A percentile compares a stretch with the other conserved stretches of the same genome.
Evolutionary conservation across 768 basidiomycete species (phyloP).

Genomic region (Boletus rubescentipes): DNA sequence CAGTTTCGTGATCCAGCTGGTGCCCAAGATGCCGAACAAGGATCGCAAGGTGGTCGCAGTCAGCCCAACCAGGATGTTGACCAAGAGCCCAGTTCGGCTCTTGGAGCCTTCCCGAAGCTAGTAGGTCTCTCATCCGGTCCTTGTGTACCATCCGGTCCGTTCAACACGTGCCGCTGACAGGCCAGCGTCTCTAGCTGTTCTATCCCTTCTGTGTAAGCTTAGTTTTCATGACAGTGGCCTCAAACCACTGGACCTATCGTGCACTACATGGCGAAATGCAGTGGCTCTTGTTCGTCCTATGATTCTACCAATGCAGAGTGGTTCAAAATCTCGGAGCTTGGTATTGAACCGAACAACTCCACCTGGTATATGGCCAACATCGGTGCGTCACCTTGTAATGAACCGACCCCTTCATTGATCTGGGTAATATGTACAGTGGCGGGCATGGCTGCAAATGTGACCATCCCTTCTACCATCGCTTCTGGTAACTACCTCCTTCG

Average conservation of each 20-base stretch:
- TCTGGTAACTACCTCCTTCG: constrained; percentile 74
- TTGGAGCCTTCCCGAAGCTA: constrained; percentile 65
- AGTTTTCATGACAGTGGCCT: constrained; percentile 38
- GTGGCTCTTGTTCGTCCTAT: constrained; percentile 55
- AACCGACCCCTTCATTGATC: too few species aligned
- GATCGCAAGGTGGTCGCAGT: constrained; percentile 85
- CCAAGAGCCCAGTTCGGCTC: constrained; percentile 69
- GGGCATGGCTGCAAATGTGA: constrained; percentile 40
- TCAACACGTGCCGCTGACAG: too few species aligned
- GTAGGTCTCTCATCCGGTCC: too few species aligned
- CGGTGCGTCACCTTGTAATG: constrained; percentile 37
- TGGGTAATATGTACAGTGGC: constrained; percentile 27
- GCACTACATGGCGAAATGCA: constrained; percentile 71
- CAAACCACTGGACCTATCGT: constrained; percentile 68
- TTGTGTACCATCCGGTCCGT: too few species aligned
- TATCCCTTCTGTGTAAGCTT: background rate
- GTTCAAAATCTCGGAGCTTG: constrained; percentile 70
- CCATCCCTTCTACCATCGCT: constrained; percentile 51
- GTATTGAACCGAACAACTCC: constrained; percentile 31
- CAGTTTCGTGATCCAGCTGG: constrained; percentile 77
- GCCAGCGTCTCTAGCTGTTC: constrained; percentile 13
- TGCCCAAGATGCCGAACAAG: constrained; percentile 74
- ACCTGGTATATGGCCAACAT: constrained; percentile 53
- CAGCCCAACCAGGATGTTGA: constrained; percentile 77
- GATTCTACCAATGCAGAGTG: constrained; percentile 58